phyloP scores from a whole-genome alignment of 1,284 basidiomycete species.

The Cerioporus squamosus region DNA sequence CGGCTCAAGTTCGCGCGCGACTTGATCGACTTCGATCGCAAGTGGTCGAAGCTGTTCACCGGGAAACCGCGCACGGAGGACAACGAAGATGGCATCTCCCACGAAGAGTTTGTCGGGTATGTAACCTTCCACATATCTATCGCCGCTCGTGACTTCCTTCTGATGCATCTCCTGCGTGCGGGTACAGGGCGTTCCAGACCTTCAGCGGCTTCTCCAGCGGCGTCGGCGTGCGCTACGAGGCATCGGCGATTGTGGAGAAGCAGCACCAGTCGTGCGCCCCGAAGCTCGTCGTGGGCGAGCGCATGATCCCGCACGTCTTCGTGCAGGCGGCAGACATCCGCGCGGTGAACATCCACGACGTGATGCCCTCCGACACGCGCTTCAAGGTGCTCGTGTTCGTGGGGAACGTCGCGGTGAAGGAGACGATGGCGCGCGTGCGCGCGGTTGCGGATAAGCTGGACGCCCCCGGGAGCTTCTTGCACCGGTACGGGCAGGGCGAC shows the following conservation, averaged over 20 bases:
- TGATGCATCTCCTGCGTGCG: slow-evolving; percentile 26
- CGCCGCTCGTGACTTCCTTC: too few relatives aligned
- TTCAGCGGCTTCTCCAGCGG: slow-evolving; percentile 66
- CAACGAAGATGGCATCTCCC: slow-evolving; percentile 63
- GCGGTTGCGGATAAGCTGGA: slow-evolving; percentile 49
- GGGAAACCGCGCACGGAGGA: slow-evolving; percentile 67
- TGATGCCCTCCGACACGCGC: slow-evolving; percentile 68
- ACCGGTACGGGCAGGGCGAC: slow-evolving; percentile 30
- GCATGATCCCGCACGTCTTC: slow-evolving; percentile 62
- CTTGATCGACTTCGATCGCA: slow-evolving; percentile 79
- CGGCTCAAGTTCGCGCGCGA: slow-evolving; percentile 77
- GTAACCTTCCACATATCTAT: slow-evolving; percentile 7
- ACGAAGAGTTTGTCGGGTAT: slow-evolving; percentile 65
- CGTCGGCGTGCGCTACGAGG: slow-evolving; percentile 64
- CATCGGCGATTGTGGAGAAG: slow-evolving; percentile 54
- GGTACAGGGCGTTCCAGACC: slow-evolving; percentile 59
- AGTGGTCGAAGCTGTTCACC: slow-evolving; percentile 76
- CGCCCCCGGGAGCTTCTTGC: slow-evolving; percentile 42
- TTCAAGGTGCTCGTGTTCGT: slow-evolving; percentile 77
- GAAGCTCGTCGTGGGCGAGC: slow-evolving; percentile 61
- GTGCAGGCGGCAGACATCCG: slow-evolving; percentile 67
- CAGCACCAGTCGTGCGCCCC: slow-evolving; percentile 49
- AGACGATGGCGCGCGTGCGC: slow-evolving; percentile 44
- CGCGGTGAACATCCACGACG: slow-evolving; percentile 70
- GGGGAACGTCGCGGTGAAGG: slow-evolving; percentile 51